phyloP scores from a whole-genome alignment of 176 grass and related monocot genomes.

The barley (Hordeum vulgare) region MorexV3_pseudomolecules_assembly NC_058521.1:288907688-288908187 shows the following conservation, averaged over 20 bases:
- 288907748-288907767: neutral
- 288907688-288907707: no score
- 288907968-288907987: neutral
- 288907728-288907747: neutral
- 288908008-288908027: conserved; percentile 1
- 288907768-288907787: neutral
- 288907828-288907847: neutral
- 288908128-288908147: neutral
- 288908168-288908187: neutral
- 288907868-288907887: neutral
- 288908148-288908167: neutral
- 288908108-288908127: neutral
- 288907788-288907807: conserved; percentile 3
- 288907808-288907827: no score
- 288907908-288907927: neutral
- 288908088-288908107: neutral
- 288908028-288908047: neutral
- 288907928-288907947: neutral
- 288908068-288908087: neutral
- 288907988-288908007: neutral
- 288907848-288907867: neutral
- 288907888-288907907: neutral
- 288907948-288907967: neutral
- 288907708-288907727: no score
- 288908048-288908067: neutral